A percentile compares a stretch with the other conserved stretches of the same genome.
Conservation (phyloP, 148 eudicot genomes). For the Linanthus parryae region DNA sequence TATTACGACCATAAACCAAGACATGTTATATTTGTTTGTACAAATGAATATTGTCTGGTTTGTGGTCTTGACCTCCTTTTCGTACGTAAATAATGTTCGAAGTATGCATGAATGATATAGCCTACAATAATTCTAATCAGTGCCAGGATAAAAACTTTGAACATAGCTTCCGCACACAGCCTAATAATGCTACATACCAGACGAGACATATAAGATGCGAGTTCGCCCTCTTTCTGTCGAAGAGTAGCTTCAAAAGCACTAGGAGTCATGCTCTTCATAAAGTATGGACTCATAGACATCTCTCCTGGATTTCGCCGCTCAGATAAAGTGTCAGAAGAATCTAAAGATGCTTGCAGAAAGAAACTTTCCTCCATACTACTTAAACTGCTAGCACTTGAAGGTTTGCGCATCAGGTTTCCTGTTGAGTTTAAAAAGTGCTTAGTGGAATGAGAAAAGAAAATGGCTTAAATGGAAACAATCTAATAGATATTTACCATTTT, state of each 20-base stretch:
- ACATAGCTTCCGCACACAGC: too few species aligned
- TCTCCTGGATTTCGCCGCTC: slow-evolving; percentile 75
- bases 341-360: slow-evolving; percentile 85
- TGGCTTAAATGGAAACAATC: too few species aligned
- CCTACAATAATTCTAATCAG: background rate
- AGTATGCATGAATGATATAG: background rate
- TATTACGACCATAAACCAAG: background rate
- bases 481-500: too few species aligned
- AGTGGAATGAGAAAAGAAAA: background rate
- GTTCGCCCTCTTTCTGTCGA: slow-evolving; percentile 97
- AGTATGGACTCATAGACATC: slow-evolving; percentile 60
- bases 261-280: slow-evolving; percentile 72
- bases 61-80: too few species aligned
- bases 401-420: slow-evolving; percentile 75
- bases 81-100: too few species aligned
- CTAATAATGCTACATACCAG: slow-evolving; percentile 44
- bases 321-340: slow-evolving; percentile 53
- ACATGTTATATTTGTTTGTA: too few species aligned
- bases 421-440: slow-evolving; percentile 15
- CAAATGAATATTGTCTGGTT: too few species aligned
- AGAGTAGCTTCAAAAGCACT: slow-evolving; percentile 84
- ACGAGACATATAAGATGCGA: slow-evolving; percentile 86
- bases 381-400: slow-evolving; percentile 83
- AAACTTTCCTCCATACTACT: slow-evolving; percentile 86
- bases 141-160: too few species aligned